Percentiles rank a stretch among this genome's conserved stretches.
Conservation (phyloP, 108 stramenopile species). For the Phaeodactylum tricornutum region DNA sequence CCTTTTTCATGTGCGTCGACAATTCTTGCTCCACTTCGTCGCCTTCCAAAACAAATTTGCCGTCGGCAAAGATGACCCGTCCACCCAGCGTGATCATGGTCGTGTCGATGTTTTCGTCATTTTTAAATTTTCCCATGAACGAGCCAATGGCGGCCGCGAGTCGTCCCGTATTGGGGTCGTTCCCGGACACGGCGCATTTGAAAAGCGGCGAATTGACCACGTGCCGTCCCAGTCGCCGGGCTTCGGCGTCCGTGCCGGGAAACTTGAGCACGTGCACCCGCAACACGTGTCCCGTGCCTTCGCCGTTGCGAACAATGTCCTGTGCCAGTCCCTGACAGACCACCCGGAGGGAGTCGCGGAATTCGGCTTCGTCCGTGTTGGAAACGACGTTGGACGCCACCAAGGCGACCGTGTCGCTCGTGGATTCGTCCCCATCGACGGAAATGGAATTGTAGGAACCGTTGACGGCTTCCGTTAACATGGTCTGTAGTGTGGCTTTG, state of each 20-base stretch:
- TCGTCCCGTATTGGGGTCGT: conserved; percentile 99
- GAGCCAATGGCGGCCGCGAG: conserved; percentile 91
- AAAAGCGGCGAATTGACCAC: conserved; percentile 93
- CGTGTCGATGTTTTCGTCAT: conserved; percentile 32
- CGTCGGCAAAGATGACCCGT: conserved; percentile 74
- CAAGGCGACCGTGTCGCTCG: conserved; percentile 85
- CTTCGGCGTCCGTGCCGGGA: conserved; percentile 67
- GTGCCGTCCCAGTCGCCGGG: conserved; percentile 80
- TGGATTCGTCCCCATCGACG: conserved; percentile 94
- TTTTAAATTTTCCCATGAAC: conserved; percentile 83
- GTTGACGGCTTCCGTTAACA: conserved; percentile 59
- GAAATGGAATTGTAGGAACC: conserved; percentile 90
- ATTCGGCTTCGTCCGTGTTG: conserved; percentile 49
- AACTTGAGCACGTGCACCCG: conserved; percentile 76
- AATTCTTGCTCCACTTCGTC: conserved; percentile 83
- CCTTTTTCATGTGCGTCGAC: conserved; percentile 81
- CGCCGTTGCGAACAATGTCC: conserved; percentile 97
- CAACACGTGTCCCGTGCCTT: conserved; percentile 97
- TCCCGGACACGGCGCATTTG: conserved; percentile 94
- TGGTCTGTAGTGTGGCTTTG: conserved; percentile 54
- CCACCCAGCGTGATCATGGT: conserved; percentile 83
- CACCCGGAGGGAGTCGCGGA: conserved; percentile 63
- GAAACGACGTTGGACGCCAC: conserved; percentile 70
- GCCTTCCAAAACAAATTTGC: conserved; percentile 89
- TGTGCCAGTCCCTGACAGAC: conserved; percentile 76